Base-by-base conservation (phyloP, 495 filamentous ascomycete genomes). In the Penicillium arizonense region DNA sequence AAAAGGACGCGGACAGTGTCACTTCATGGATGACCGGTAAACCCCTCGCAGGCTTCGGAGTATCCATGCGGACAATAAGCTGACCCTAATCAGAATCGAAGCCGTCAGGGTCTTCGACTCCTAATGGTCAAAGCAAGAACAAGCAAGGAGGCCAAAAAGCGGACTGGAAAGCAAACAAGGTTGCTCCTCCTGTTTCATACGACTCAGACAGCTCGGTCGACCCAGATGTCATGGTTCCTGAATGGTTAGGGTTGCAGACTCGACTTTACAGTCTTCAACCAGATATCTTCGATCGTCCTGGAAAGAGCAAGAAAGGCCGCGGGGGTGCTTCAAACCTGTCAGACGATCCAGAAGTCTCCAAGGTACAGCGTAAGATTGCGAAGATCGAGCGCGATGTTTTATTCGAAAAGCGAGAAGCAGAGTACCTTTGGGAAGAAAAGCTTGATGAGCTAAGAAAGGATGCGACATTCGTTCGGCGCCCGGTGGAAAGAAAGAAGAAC, bases 341-440 rank as follows among this genome's bases (percentile, higher is more conserved):
- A 2, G 59, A 69, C 11, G 71, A 78, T 33, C 74, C 80, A 4
- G 78, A 85, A 55, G 72, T 84, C 36, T 76, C 75, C 12, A 88
- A 83, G 47, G 51, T 96, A 2, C 77, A 84, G 32, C 76, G 82
- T 11, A 93, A 90, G 63, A 74, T 96, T 16, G 79, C 83, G 9
- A 81, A 80, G 37, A 88, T 97, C 30, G 87, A 91, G 57, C 84
- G 84, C 10, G 94, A 98, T 62, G 78, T 94, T 2, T 72, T 98
- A 8, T 96, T 97, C 62, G 92, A 98, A 62, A 79, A 82, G 46
- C 76, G 80, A 42, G 77, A 88, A 51, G 92, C 91, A 1, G 84
- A 95, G 39, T 77, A 79, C 26, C 67, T 82, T 53, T 98, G 94
- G 94, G 77, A 74, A 47, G 68, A 75, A 1, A 82, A 82, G 58